Evolutionary conservation across 129 eudicot genomes (phyloP).

Genomic region (sunflower (Helianthus annuus)): DNA sequence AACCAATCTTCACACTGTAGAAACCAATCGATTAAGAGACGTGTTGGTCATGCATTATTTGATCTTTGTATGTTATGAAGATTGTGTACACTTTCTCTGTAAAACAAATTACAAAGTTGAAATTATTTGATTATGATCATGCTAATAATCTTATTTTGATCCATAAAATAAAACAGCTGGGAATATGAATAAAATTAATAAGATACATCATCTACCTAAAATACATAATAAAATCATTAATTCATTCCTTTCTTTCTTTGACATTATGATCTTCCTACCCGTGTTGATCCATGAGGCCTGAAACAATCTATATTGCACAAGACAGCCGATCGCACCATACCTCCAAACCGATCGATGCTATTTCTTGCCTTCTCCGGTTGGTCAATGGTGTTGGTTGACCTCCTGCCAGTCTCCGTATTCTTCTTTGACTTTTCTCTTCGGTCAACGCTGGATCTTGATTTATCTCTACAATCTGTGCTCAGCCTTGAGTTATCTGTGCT

Average conservation of each 20-base stretch:
- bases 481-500: slow-evolving; percentile 63
- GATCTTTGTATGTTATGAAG: background rate
- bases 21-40: background rate
- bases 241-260: slow-evolving; percentile 1
- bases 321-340: slow-evolving; percentile 79
- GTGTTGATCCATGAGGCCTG: slow-evolving; percentile 64
- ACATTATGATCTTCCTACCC: slow-evolving; percentile 46
- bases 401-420: slow-evolving; percentile 55
- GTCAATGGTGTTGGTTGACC: slow-evolving; percentile 53
- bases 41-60: background rate
- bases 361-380: slow-evolving; percentile 67
- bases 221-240: background rate
- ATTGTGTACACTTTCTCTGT: slow-evolving; percentile 4
- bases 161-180: slow-evolving; percentile 12
- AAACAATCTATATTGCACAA: slow-evolving; percentile 93
- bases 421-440: slow-evolving; percentile 64
- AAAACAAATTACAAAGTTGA: slow-evolving; percentile 20
- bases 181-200: slow-evolving; percentile 31
- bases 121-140: slow-evolving; percentile 1
- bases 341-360: slow-evolving; percentile 98
- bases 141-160: slow-evolving; percentile 2
- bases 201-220: slow-evolving; percentile 35
- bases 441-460: slow-evolving; percentile 57
- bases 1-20: background rate
- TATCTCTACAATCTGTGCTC: slow-evolving; percentile 68